Base-by-base conservation (phyloP, 1,284 basidiomycete genomes). In the Nidula niveotomentosa region DNA sequence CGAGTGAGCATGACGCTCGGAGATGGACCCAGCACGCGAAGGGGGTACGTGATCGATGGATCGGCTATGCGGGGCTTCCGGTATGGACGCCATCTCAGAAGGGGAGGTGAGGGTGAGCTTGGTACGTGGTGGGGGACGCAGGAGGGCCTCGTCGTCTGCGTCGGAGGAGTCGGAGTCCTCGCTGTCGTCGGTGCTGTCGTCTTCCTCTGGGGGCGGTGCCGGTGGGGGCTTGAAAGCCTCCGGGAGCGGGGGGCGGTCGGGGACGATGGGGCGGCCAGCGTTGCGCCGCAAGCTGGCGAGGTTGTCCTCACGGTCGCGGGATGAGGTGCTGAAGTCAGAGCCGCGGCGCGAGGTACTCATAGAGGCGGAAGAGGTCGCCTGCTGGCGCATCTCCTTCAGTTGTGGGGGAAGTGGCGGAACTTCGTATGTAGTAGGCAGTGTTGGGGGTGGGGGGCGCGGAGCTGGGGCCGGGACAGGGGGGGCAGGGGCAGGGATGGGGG, bases 401-500 rank as follows among this genome's bases (percentile, higher is more conserved):
- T 23, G 41, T 35, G 8, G 55, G 18, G 36, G 53, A 17, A 51
- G 36, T 51, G 52, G 48, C 39, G 7, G 39, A 13, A 41, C 39
- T 13, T 13, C 15, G 15, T 41, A 41, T 17, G 48, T 49, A n/a
- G 13, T 67, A 58, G 46, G 49, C 54, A 56, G 60, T 56, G 56
- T 44, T 55, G 45, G 45, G 44, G 54, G 36, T 53, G 48, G 55
- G 46, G 55, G 55, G 50, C 54, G 45, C 45, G 56, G 46, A 58
- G 54, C 52, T 59, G 53, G 37, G 33, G 54, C 53, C 52, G 49
- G 46, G 53, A 37, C 59, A 59, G 62, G 57, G 58, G 52, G 59
- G 53, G 60, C 51, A 54, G 57, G 59, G 52, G 45, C 52, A 56
- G 56, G 57, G 56, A 57, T 52, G 59, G 53, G 58, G 58, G 48